Evolutionary conservation across 495 filamentous ascomycete species (phyloP).

Genomic region (Polyplosphaeria fusca): DNA sequence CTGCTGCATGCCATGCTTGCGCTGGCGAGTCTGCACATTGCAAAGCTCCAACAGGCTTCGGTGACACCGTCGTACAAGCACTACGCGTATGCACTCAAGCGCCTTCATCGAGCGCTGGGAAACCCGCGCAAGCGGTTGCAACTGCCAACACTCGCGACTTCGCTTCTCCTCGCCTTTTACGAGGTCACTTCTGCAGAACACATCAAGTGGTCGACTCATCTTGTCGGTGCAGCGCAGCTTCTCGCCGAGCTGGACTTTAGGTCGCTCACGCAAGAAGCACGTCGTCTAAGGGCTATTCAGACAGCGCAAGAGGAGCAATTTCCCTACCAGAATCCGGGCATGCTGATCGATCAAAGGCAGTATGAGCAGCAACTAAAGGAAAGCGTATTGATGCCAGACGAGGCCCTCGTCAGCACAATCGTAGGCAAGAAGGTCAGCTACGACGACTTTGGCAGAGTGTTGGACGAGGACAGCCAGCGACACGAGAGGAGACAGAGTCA

Average conservation of each 20-base stretch:
- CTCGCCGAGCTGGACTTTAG: constrained; percentile 78
- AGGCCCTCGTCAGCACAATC: constrained; percentile 37
- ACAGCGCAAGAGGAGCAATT: constrained; percentile 34
- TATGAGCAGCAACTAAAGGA: constrained; percentile 16
- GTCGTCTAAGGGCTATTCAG: constrained; percentile 51
- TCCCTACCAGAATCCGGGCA: constrained; percentile 32
- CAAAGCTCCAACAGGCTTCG: constrained; percentile 69
- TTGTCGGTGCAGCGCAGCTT: constrained; percentile 78
- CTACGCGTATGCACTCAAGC: constrained; percentile 80
- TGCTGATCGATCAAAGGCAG: constrained; percentile 30
- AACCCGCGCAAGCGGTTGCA: constrained; percentile 68
- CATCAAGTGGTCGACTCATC: constrained; percentile 89
- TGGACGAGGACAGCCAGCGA: constrained; percentile 10
- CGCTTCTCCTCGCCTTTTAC: constrained; percentile 85
- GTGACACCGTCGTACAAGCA: constrained; percentile 81
- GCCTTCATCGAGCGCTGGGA: constrained; percentile 70
- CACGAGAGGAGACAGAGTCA: constrained; percentile 4
- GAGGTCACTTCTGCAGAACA: constrained; percentile 95
- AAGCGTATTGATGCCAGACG: constrained; percentile 33
- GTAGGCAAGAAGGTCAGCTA: constrained; percentile 39
- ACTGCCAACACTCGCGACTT: constrained; percentile 80
- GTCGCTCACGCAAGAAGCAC: constrained; percentile 66
- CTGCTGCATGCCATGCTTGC: constrained; percentile 91
- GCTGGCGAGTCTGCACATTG: constrained; percentile 81
- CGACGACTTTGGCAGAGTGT: constrained; percentile 34